Base-by-base conservation (phyloP, 2,329 filamentous ascomycete species). In the Xylariaceae sp. region DNA sequence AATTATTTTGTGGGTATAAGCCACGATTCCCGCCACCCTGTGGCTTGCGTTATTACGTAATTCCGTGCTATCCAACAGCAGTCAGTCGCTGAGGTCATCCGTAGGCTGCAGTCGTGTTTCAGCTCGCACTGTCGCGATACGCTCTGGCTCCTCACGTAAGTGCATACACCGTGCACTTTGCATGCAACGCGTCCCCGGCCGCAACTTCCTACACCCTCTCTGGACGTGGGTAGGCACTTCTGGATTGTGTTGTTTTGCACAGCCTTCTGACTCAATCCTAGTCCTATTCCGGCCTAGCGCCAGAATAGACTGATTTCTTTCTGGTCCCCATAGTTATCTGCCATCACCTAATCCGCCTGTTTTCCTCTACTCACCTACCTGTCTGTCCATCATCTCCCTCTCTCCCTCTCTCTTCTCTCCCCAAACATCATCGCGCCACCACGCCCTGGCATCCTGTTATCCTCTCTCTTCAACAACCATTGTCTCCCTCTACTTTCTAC, bases 291-390 rank as follows among this genome's bases (percentile, higher is more conserved):
- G 61, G 59, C 50, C 44, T 56, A 51, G 59, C 11, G 10, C 37
- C 11, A 37, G 44, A 55, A 55, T 45, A 45, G 42, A 60, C 61
- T 58, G 64, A 62, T 67, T 67, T 68, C 70, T 71, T 74, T 69
- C 71, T 72, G 64, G 10, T 35, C 65, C 39, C 65, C 62, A 62
- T 69, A 68, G 67, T 66, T 69, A 70, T 65, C 66, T 63, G 60
- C 64, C 59, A 59, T 64, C 62, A 67, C 63, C 63, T 45, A 60
- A 45, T 59, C 58, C 59, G 62, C 65, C 65, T 68, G 58, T 50
- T 57, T 59, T 58, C 63, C 62, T 58, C 61, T 56, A 56, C 37
- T 13, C 11, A 42, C 37, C 37, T 42, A 42, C 37, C 23, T 30
- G 23, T 30, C 23, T 30, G 23, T 45, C 42, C 13, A 45, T 45